Evolutionary conservation across 345 rosid species (phyloP).

Genomic region (Clarkia xantiana): DNA sequence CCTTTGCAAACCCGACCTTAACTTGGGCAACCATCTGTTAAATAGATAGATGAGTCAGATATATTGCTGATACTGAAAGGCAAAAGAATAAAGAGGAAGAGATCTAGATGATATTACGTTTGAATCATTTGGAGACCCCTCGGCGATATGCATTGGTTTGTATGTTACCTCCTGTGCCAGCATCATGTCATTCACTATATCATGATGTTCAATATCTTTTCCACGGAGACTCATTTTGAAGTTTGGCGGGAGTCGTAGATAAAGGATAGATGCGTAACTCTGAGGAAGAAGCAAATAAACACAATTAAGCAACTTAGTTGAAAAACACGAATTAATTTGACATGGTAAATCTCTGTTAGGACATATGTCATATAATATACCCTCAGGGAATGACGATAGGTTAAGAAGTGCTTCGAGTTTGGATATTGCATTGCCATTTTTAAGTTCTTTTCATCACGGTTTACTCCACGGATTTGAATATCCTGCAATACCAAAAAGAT

Average conservation of each 20-base stretch:
- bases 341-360: background rate
- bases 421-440: constrained; percentile 45
- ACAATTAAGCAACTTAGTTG: background rate
- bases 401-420: constrained; percentile 44
- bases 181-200: constrained; percentile 52
- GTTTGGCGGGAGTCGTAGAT: constrained; percentile 39
- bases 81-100: background rate
- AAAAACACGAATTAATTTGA: background rate
- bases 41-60: constrained; percentile 2
- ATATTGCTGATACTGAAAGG: background rate
- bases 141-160: constrained; percentile 28
- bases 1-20: constrained; percentile 71
- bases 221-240: constrained; percentile 51
- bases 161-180: constrained; percentile 20
- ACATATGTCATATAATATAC: constrained; percentile 17
- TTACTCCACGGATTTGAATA: constrained; percentile 62
- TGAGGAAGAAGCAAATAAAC: constrained; percentile 10
- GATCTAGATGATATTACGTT: constrained; percentile 17
- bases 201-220: constrained; percentile 43
- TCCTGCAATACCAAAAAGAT: constrained; percentile 30
- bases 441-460: constrained; percentile 48
- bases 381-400: constrained; percentile 59
- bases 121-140: constrained; percentile 11
- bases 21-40: constrained; percentile 38
- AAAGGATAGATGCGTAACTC: constrained; percentile 79